Conservation (phyloP, 768 basidiomycete genomes). For the Amanita molliuscula region DNA sequence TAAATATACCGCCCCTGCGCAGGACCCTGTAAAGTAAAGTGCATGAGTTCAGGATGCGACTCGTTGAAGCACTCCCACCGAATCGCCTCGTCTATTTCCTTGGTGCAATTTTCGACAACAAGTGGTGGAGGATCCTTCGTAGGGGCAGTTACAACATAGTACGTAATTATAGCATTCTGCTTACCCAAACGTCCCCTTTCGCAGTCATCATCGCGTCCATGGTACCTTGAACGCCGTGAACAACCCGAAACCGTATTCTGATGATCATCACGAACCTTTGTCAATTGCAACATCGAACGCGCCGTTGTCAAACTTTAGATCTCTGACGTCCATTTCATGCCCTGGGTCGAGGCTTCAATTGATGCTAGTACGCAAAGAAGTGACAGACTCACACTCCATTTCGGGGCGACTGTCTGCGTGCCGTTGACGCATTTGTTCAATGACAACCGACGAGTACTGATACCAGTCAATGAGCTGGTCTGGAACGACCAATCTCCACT, state of each 20-base stretch:
- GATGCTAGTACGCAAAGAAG: not conserved
- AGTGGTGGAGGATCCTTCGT: slow-evolving; percentile 72
- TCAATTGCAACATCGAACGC: slow-evolving; percentile 78
- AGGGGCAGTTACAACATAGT: not conserved
- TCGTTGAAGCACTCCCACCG: slow-evolving; percentile 29
- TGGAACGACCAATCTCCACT: slow-evolving; percentile 11
- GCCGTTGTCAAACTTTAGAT: slow-evolving; percentile 45
- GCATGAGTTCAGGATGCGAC: not conserved
- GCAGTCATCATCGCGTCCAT: slow-evolving; percentile 89
- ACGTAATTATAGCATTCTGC: slow-evolving; percentile 8
- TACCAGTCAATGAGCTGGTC: not conserved
- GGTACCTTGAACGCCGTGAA: slow-evolving; percentile 31
- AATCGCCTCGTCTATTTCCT: slow-evolving; percentile 68
- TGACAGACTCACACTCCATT: slow-evolving; percentile 53
- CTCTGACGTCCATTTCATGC: slow-evolving; percentile 78
- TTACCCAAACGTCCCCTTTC: slow-evolving; percentile 76
- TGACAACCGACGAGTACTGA: slow-evolving; percentile 68
- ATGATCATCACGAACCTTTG: slow-evolving; percentile 38
- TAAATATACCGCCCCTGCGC: slow-evolving; percentile 46
- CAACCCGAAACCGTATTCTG: not conserved
- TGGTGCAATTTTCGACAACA: slow-evolving; percentile 58
- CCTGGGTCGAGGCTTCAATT: slow-evolving; percentile 28
- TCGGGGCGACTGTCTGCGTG: slow-evolving; percentile 41
- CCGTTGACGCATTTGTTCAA: slow-evolving; percentile 59
- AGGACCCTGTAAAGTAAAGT: slow-evolving; percentile 40